Percentiles rank a stretch among this genome's conserved stretches.
These are phyloP conservation scores for Leccinum sublutescens DNA, from an alignment of 768 basidiomycete genomes.

Conservation along the genomic window DNA sequence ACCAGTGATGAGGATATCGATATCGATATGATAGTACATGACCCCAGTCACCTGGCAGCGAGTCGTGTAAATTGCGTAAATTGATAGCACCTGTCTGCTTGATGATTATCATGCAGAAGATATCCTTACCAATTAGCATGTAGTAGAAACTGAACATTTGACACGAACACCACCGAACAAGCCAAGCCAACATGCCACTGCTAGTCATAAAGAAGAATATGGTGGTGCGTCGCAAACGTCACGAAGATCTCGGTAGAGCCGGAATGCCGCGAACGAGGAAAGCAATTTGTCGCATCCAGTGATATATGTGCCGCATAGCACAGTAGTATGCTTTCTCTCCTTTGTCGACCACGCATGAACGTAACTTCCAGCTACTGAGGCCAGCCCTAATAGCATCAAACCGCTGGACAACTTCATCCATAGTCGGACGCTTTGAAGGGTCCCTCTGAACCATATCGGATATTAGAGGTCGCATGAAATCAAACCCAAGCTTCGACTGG, in stretches of 20 bases:
- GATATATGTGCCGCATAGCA: conserved; percentile 5
- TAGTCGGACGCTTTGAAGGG: conserved; percentile 36
- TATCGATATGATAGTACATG: too few relatives aligned
- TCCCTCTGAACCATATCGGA: conserved; percentile 33
- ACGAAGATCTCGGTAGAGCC: conserved; percentile 14
- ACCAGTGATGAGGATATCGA: too few relatives aligned
- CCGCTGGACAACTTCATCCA: conserved; percentile 30
- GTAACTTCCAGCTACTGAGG: conserved; percentile 26
- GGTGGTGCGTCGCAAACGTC: neutral
- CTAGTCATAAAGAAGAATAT: too few relatives aligned
- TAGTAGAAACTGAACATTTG: too few relatives aligned
- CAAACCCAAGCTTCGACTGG: too few relatives aligned
- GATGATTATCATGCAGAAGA: too few relatives aligned
- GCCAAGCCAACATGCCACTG: too few relatives aligned
- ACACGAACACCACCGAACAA: too few relatives aligned
- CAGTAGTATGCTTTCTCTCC: conserved; percentile 1
- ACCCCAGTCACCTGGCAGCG: too few relatives aligned
- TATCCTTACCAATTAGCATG: too few relatives aligned
- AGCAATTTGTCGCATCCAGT: conserved; percentile 26
- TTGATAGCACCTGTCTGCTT: too few relatives aligned
- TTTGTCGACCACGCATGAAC: conserved; percentile 22
- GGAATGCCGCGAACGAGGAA: conserved; percentile 18
- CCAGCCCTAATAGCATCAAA: neutral
- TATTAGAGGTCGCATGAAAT: conserved; percentile 19
- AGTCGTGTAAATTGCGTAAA: too few relatives aligned